Conservation (phyloP, 2,329 filamentous ascomycete species). For the Ceratocystis destructans region DNA sequence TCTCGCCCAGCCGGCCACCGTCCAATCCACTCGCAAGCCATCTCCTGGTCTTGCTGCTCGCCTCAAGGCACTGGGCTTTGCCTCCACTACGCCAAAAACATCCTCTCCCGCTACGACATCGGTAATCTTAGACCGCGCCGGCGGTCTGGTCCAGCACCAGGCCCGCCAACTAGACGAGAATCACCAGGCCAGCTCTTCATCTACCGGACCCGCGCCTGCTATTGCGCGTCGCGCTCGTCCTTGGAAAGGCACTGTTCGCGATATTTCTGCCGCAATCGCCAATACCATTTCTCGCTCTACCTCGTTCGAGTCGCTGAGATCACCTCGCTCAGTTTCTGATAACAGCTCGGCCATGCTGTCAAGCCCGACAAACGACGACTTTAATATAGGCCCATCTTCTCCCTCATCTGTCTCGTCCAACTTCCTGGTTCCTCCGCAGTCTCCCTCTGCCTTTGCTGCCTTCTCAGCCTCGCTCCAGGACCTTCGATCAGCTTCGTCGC, state of each 20-base stretch:
- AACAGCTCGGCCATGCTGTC: slow-evolving; percentile 22
- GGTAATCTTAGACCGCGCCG: slow-evolving; percentile 37
- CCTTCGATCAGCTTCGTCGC: not conserved
- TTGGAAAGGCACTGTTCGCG: slow-evolving; percentile 51
- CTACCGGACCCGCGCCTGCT: slow-evolving; percentile 26
- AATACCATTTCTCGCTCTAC: slow-evolving; percentile 13
- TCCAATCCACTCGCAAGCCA: slow-evolving; percentile 37
- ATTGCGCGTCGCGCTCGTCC: slow-evolving; percentile 54
- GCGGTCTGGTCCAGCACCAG: slow-evolving; percentile 57
- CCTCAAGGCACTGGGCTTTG: slow-evolving; percentile 51
- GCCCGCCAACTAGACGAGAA: slow-evolving; percentile 55
- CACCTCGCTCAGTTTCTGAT: slow-evolving; percentile 11
- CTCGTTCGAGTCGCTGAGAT: slow-evolving; percentile 20
- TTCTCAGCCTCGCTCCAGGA: slow-evolving; percentile 20
- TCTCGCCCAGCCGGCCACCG: slow-evolving; percentile 20
- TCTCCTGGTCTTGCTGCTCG: slow-evolving; percentile 52
- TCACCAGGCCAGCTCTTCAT: slow-evolving; percentile 42
- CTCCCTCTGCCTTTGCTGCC: slow-evolving; percentile 19
- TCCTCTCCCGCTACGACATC: slow-evolving; percentile 19
- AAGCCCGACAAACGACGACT: slow-evolving; percentile 22
- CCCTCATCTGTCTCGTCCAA: slow-evolving; percentile 12
- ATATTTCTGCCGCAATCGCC: slow-evolving; percentile 25
- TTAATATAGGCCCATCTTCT: slow-evolving; percentile 9
- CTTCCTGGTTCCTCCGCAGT: slow-evolving; percentile 23
- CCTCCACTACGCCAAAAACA: slow-evolving; percentile 24